Base-by-base conservation (phyloP, 169 alveolate genomes). In the Theileria equi region DNA sequence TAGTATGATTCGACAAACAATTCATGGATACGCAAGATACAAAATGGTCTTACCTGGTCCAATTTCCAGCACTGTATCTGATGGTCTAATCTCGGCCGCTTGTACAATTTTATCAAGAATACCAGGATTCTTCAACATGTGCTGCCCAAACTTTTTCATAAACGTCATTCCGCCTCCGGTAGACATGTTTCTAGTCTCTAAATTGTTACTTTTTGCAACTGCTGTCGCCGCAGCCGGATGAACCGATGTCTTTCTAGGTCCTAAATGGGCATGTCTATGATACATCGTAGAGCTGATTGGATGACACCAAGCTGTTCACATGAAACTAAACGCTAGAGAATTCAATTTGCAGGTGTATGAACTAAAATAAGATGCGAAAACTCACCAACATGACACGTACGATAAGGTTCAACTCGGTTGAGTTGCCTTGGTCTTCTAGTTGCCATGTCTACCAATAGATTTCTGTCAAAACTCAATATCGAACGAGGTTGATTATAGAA, bases 61-160 rank as follows among this genome's bases (percentile, higher is more conserved):
- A 16, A 98, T 95, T 89, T 98, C 99, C 40, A 97, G 80, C 1
- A 97, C 98, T 7, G 95, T 92, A 85, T 98, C 99, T 5, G 98
- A 92, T 11, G 98, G 89, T 77, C 95, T 92, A 32, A 98, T 94
- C 34, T 96, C 98, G 13, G 99, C 95, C 38, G 98, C 99, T 23
- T 88, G 90, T 23, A 96, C 88, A 41, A 98, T 94, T 81, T 93
- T 91, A 64, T 97, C 96, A 41, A 98, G 90, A 35, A 98, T 94
- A 47, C 98, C 97, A 2, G 99, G 98, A 68, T 97, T 98, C 88
- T 97, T 96, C 50, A 98, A 88, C 60, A 98, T 90, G 82, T 98
- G 99, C 76, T 98, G 98, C 4, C 99, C 99, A 69, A 87, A 92
- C 57, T 94, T 90, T 74, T 96, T 95, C 58, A 91, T 88, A 66